Evolutionary conservation across 257 asterid genomes (phyloP), one percentile per base, ranked within the genome.

Genomic region (Linaria vulgaris): DNA sequence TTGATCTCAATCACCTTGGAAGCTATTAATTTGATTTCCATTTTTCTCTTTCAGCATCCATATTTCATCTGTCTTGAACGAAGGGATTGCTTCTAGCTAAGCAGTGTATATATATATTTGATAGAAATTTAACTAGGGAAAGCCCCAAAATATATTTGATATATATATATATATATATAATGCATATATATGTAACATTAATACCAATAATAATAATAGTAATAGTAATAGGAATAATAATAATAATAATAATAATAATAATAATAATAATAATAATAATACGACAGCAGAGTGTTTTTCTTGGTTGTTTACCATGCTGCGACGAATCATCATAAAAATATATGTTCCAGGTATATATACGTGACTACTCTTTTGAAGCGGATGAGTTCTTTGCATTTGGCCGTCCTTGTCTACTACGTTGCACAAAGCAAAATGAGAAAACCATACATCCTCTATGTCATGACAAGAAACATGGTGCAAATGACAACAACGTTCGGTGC

Each of bases 291-390:
- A 39, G 16, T 20, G 47, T 12, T 61, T 55, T 68, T 69, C 59
- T 47, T 53, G 51, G 74, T 59, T 51, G 30, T 39, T 59, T 11
- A 34, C 49, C 41, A 31, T 39, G 61, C 67, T 72, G 53, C 17
- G 14, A 7, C 43, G 14, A 20, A 12, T 22, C 41, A 56, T 59
- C 38, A 38, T 21, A 20, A 19, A 41, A 59, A 12, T 39, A 69
- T 69, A 57, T 45, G 39, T 62, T 73, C 59, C 88, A 94, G 99
- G 92, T 82, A 16, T 94, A 90, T 63, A 87, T 94, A 59, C 96
- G 97, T 44, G 97, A 94, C 73, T 88, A 85, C 72, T 62, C 96
- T 61, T 85, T 94, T 74, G 90, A 85, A 52, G 90, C 96, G 0
- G 51, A 56, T 63, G 81, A 81, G 56, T 90, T 79, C 79, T 90